Base-by-base conservation (phyloP, 352 stramenopile species). In the Pythium periplocum region DNA sequence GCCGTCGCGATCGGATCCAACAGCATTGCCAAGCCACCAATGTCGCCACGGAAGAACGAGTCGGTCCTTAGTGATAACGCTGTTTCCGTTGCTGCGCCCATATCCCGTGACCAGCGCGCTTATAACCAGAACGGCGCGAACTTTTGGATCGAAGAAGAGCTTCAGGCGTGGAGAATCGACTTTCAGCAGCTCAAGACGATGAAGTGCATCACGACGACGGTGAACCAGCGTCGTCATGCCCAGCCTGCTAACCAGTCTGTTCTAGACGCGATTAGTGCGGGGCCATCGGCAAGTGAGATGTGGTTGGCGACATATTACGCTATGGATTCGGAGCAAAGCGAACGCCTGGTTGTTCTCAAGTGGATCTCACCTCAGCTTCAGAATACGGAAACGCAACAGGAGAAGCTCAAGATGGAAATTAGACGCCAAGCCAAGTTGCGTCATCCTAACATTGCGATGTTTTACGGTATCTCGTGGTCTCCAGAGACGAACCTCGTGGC, bases 391-490 rank as follows among this genome's bases (percentile, higher is more conserved):
- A 55, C 49, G 26, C 50, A 55, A 59, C 65, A 69, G 36, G 71
- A 85, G 37, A 85, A 83, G 53, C 71, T 92, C 44, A 86, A 83
- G 49, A 61, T 66, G 11, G 79, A 93, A 45, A 62, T 93, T 10
- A 69, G 71, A 34, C 64, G 81, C 12, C 69, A 83, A 57, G 72
- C 82, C 26, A 59, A 72, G 38, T 71, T 93, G 36, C 73, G 64
- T 9, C 82, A 93, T 48, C 72, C 78, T 8, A 82, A 83, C 53
- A 68, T 93, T 17, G 74, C 78, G 45, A 48, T 68, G 9, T 93
- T 89, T 51, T 64, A 87, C 30, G 79, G 83, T 32, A 79, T 93
- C 8, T 69, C 77, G 10, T 90, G 78, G 82, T 87, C 78, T 26
- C 64, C 64, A 9, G 66, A 87, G 41, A 85, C 76, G 7, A 72